phyloP scores from a whole-genome alignment of 2,329 filamentous ascomycete genomes.

The Phyllosticta paracitricarpa region DNA sequence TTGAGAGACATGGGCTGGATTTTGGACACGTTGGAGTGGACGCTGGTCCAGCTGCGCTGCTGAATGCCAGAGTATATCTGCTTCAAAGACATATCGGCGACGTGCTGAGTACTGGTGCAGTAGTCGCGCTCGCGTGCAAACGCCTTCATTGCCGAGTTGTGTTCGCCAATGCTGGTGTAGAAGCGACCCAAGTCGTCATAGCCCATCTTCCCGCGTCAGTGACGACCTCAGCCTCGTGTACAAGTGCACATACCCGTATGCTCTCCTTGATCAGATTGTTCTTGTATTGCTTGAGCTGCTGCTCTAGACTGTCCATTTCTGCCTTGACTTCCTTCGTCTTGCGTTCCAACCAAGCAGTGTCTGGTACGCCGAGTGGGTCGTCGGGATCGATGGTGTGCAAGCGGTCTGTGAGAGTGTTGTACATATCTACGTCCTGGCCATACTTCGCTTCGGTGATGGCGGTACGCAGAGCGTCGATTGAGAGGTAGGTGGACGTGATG shows the following conservation, averaged over 20 bases:
- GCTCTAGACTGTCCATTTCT: conserved; percentile 68
- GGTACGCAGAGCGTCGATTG: conserved; percentile 68
- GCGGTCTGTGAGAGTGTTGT: conserved; percentile 57
- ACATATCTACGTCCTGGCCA: conserved; percentile 62
- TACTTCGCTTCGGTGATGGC: conserved; percentile 67
- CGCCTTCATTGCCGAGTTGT: conserved; percentile 61
- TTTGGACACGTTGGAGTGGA: conserved; percentile 51
- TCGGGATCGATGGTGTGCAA: conserved; percentile 54
- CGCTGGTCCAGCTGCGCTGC: conserved; percentile 65
- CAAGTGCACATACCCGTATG: conserved; percentile 57
- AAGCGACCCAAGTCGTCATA: conserved; percentile 86
- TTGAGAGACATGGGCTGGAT: conserved; percentile 44
- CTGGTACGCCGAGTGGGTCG: conserved; percentile 57
- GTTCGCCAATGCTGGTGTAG: conserved; percentile 67
- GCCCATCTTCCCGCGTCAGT: conserved; percentile 57
- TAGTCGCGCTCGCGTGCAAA: conserved; percentile 85
- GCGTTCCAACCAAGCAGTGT: conserved; percentile 65
- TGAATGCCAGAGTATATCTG: conserved; percentile 67
- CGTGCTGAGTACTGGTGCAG: conserved; percentile 72
- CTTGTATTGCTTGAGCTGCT: conserved; percentile 83
- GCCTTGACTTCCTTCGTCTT: conserved; percentile 56
- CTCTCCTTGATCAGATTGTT: conserved; percentile 97
- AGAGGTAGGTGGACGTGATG: conserved; percentile 62
- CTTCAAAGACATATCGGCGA: conserved; percentile 71
- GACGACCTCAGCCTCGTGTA: background rate